Evolutionary conservation across 176 grass and related monocot species (phyloP), one percentile per base, ranked within the genome.

Genomic region (Musa troglodytarum): DNA sequence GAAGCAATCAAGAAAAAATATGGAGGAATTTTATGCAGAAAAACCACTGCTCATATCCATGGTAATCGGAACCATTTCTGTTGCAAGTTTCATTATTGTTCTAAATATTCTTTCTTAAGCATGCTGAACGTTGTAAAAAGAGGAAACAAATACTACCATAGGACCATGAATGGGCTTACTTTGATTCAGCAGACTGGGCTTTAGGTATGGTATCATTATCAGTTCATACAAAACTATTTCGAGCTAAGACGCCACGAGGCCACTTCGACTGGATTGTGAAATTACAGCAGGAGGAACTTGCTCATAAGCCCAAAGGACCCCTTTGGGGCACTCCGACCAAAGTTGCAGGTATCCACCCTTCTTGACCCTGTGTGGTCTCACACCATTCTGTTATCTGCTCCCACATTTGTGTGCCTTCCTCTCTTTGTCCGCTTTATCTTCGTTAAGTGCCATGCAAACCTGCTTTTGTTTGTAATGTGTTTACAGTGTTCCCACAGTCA

Each of bases 1-100:
- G 83, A 86, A 62, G 71, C 34, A 52, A 81, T 96, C 57, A 96
- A 92, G 81, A 96, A 86, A 83, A 96, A 92, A 71, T 92, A 89
- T 72, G 89, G 83, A 79, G 89, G 87, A 74, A 86, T 86, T 77
- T 69, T 92, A 7, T 87, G 85, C 52, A 96, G 77, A 80, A 26
- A 96, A 86, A 69, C 82, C 89, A 19, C 85, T 89, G 52, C 85
- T 92, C 82, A 96, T 96, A 87, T 92, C 89, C 25, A 92, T 90
- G 87, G 92, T 92, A 76, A 78, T 67, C 73, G 25, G 34, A 43
- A 43, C 34, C 34, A 43, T 43, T 43, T 43, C 34, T 43, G 34
- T 5, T 43, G 34, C 3, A 6, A 43, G 34, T 43, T 43, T 43
- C 34, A 43, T 43, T 43, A 6, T 4, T 43, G 34, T 43, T 43